These are phyloP conservation scores for Phytophthora constricta DNA, from an alignment of 352 stramenopile genomes.

Conservation along the genomic window DNA sequence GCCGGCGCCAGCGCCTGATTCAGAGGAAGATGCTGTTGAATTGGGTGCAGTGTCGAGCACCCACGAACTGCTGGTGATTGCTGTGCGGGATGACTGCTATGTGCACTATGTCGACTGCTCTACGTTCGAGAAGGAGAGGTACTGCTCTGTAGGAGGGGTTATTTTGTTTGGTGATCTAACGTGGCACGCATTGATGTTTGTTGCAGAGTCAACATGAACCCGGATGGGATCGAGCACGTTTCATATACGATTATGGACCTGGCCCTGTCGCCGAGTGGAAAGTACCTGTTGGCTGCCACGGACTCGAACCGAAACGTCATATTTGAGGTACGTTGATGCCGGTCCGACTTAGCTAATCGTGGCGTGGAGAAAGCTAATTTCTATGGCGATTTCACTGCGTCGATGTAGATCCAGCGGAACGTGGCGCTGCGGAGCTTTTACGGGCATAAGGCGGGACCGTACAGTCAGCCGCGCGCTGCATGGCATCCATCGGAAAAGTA, in stretches of 20 bases:
- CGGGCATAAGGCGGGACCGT: constrained; percentile 81
- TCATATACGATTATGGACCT: constrained; percentile 91
- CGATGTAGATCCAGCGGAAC: constrained; percentile 64
- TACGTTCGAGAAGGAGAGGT: constrained; percentile 86
- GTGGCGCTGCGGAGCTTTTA: constrained; percentile 79
- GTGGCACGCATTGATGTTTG: constrained; percentile 4
- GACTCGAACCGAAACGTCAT: constrained; percentile 87
- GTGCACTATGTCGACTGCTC: constrained; percentile 83
- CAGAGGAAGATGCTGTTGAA: neutral
- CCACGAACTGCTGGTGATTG: constrained; percentile 63
- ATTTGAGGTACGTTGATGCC: constrained; percentile 52
- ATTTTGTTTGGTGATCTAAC: neutral
- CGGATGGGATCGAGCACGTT: constrained; percentile 85
- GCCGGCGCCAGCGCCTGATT: constrained; percentile 20
- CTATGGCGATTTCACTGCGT: neutral
- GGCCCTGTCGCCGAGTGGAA: constrained; percentile 69
- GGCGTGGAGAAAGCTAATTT: neutral
- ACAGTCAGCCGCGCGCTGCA: constrained; percentile 75
- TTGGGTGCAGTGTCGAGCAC: neutral
- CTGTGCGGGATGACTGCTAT: constrained; percentile 85
- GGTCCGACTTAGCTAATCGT: neutral
- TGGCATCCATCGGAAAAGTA: constrained; percentile 89
- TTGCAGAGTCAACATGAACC: constrained; percentile 85
- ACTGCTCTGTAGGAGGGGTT: constrained; percentile 4
- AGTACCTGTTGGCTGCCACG: constrained; percentile 82